Conservation (phyloP, 352 stramenopile species). For the Pythium guiyangense region DNA sequence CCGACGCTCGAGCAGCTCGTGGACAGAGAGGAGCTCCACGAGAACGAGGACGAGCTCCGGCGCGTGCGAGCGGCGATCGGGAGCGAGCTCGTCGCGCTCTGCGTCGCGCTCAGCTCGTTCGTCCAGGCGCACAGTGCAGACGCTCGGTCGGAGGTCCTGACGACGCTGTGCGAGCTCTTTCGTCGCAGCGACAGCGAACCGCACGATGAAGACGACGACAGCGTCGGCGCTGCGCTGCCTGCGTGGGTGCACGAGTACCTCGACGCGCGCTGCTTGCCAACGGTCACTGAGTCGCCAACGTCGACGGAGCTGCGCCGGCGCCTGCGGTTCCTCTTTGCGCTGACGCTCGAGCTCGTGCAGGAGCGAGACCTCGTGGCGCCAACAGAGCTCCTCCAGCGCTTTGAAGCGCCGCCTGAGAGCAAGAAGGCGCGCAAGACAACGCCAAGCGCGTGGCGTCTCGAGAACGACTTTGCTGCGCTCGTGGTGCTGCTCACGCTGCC, state of each 20-base stretch:
- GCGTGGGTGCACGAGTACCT: constrained; percentile 57
- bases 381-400: constrained; percentile 26
- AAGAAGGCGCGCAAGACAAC: constrained; percentile 14
- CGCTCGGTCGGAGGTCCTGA: neutral
- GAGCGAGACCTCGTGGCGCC: constrained; percentile 41
- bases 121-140: constrained; percentile 8
- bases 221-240: constrained; percentile 15
- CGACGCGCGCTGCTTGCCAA: constrained; percentile 32
- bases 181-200: neutral
- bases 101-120: constrained; percentile 44
- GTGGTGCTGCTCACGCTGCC: constrained; percentile 62
- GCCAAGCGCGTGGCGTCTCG: constrained; percentile 23
- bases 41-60: constrained; percentile 58
- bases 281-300: neutral
- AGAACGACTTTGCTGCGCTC: constrained; percentile 61
- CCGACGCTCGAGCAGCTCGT: constrained; percentile 41
- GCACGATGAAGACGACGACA: neutral
- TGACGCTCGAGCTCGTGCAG: constrained; percentile 44
- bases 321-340: constrained; percentile 35
- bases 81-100: constrained; percentile 45
- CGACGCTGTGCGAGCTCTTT: constrained; percentile 18
- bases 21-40: constrained; percentile 66
- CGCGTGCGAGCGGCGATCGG: constrained; percentile 37
- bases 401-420: constrained; percentile 3
- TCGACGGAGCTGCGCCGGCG: constrained; percentile 15